A percentile compares a stretch with the other conserved stretches of the same genome.
These are phyloP conservation scores for Brassica incana DNA, from an alignment of 345 rosid genomes.

Conservation along the genomic window DNA sequence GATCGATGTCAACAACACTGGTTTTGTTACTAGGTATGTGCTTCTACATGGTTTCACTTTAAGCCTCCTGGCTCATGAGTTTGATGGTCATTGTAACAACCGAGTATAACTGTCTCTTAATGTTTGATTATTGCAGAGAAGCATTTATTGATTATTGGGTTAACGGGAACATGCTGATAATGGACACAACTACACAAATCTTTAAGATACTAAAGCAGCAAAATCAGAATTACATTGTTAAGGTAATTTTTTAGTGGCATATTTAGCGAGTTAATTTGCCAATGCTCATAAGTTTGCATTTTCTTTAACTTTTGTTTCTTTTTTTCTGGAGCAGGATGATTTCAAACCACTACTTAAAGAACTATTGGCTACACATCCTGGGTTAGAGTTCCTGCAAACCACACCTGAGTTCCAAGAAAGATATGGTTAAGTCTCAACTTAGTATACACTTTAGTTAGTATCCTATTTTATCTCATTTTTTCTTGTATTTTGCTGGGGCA, in stretches of 20 bases:
- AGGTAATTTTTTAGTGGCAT: background rate
- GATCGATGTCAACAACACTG: background rate
- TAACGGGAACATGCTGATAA: background rate
- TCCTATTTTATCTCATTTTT: background rate
- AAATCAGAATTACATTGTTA: background rate
- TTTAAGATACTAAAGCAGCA: background rate
- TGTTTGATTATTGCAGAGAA: background rate
- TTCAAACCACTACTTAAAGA: slow-evolving; percentile 76
- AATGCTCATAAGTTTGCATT: background rate
- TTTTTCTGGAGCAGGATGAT: background rate
- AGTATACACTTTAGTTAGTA: background rate
- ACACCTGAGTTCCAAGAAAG: slow-evolving; percentile 99
- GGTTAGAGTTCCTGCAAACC: slow-evolving; percentile 89
- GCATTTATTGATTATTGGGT: background rate
- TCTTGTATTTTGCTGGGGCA: slow-evolving; percentile 41
- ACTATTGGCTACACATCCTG: slow-evolving; percentile 93
- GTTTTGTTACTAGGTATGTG: background rate
- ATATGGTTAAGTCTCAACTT: slow-evolving; percentile 69
- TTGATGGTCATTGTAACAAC: background rate
- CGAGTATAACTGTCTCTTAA: background rate
- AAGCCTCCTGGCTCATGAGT: background rate
- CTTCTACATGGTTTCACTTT: background rate
- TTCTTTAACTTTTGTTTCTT: background rate
- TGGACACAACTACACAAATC: background rate
- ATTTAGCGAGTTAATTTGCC: background rate